Evolutionary conservation across 2,329 filamentous ascomycete species (phyloP), one percentile per base, ranked within the genome.

Genomic region (Aspergillus sp.): DNA sequence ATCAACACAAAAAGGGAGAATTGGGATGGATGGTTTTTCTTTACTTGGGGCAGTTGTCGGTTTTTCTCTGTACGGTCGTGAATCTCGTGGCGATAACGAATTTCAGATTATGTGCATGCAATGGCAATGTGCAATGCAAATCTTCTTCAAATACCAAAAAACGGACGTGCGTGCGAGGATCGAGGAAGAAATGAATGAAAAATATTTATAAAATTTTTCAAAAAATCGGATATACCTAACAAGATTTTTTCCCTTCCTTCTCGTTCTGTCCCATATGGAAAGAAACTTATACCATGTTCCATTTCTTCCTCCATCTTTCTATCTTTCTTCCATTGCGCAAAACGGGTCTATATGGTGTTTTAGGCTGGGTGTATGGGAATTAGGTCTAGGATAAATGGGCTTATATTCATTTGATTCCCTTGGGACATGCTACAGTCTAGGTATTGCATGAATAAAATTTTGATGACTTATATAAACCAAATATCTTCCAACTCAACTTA

Each of bases 1-100:
- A 89, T 67, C 40, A 67, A 69, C 50, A 56, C 49, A 54, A 41
- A 42, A 39, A 3, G 33, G 33, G 33, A 19, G 19, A 19, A 19
- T 19, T 19, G 19, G 19, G 19, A 19, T 19, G 19, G 19, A 19
- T 34, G n/a, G 33, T 34, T 34, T 19, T 19, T 12, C 11, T 34
- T 34, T 13, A 13, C 7, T 10, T 13, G n/a, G 33, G 33, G n/a
- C 33, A 44, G 38, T 46, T 46, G 54, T 47, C 46, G 48, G 44
- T 55, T 54, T 55, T 51, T 54, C 52, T 50, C 52, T 57, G 56
- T 55, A 54, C 47, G 56, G 52, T 53, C 48, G 52, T 55, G 49
- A 49, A 56, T 52, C 47, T 51, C 54, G 48, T 55, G 56, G 53
- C 54, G 53, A 58, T 57, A 51, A 58, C 56, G 56, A 57, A 57